Evolutionary conservation across 2,329 filamentous ascomycete genomes (phyloP).

Genomic region (Metarhizium brunneum): DNA sequence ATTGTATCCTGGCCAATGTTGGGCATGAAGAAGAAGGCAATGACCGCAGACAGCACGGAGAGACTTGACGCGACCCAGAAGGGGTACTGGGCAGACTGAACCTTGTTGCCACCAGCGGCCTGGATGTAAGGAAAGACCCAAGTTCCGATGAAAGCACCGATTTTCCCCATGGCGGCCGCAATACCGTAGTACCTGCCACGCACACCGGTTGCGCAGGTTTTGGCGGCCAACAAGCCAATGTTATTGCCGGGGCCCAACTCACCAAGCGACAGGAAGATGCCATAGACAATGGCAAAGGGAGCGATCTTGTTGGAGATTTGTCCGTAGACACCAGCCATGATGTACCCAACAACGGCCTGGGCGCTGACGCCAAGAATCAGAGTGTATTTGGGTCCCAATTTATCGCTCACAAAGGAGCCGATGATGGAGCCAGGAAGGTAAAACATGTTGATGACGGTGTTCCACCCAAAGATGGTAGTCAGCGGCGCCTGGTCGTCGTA

Average conservation of each 20-base stretch:
- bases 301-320: too few species aligned
- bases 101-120: conserved; percentile 41
- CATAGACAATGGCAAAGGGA: conserved; percentile 66
- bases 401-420: conserved; percentile 69
- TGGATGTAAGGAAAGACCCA: conserved; percentile 58
- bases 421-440: conserved; percentile 75
- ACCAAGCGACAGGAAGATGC: conserved; percentile 28
- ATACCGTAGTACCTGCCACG: conserved; percentile 65
- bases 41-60: conserved; percentile 60
- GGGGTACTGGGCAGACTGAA: conserved; percentile 67
- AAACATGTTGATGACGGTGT: conserved; percentile 78
- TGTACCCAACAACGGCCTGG: too few species aligned
- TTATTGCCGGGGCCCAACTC: conserved; percentile 79
- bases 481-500: conserved; percentile 50
- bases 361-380: conserved; percentile 57
- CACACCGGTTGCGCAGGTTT: conserved; percentile 82
- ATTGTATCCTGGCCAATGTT: too few species aligned
- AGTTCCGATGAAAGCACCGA: conserved; percentile 77
- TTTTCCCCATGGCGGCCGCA: conserved; percentile 64
- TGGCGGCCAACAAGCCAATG: conserved; percentile 77
- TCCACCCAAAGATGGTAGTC: conserved; percentile 79
- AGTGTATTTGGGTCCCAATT: conserved; percentile 67
- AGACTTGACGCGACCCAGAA: conserved; percentile 75
- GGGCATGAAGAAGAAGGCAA: too few species aligned
- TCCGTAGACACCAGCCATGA: too few species aligned